phyloP scores from a whole-genome alignment of 2,329 filamentous ascomycete genomes.

The Ophiocordyceps unilateralis region DNA sequence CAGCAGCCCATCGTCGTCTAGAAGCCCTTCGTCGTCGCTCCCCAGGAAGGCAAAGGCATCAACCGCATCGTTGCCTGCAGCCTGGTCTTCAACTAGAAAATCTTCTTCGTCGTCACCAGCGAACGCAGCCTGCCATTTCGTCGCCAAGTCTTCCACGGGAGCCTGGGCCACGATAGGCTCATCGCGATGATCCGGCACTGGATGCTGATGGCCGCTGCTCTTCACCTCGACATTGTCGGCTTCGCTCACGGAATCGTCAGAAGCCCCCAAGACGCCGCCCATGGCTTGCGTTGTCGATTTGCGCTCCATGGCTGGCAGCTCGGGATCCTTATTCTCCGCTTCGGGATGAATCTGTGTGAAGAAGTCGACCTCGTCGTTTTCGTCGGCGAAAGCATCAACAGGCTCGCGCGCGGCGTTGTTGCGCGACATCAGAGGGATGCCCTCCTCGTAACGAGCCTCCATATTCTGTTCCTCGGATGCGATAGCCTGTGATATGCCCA shows the following conservation, averaged over 20 bases:
- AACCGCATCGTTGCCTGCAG: constrained; percentile 24
- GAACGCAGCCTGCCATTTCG: constrained; percentile 71
- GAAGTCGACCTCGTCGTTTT: constrained; percentile 41
- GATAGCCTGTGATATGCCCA: constrained; percentile 7
- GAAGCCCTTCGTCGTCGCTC: constrained; percentile 72
- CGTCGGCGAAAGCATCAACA: constrained; percentile 21
- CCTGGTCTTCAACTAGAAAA: constrained; percentile 41
- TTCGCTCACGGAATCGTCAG: constrained; percentile 16
- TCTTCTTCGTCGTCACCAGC: constrained; percentile 58
- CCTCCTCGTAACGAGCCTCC: constrained; percentile 25
- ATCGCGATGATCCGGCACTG: background rate
- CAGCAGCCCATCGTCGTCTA: constrained; percentile 21
- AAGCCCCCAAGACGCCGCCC: constrained; percentile 21
- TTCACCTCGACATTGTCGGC: constrained; percentile 10
- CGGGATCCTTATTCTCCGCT: constrained; percentile 3
- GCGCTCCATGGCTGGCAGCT: constrained; percentile 30
- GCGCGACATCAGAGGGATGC: constrained; percentile 42
- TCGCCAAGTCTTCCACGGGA: constrained; percentile 49
- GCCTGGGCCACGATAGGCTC: constrained; percentile 7
- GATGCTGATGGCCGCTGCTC: constrained; percentile 5
- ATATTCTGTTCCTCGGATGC: constrained; percentile 22
- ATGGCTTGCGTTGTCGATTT: constrained; percentile 57
- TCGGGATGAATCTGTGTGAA: constrained; percentile 33
- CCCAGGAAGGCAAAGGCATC: constrained; percentile 53
- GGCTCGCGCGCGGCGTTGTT: constrained; percentile 1